Conservation (phyloP, 2,329 filamentous ascomycete genomes). For the Parastagonospora nodorum region DNA sequence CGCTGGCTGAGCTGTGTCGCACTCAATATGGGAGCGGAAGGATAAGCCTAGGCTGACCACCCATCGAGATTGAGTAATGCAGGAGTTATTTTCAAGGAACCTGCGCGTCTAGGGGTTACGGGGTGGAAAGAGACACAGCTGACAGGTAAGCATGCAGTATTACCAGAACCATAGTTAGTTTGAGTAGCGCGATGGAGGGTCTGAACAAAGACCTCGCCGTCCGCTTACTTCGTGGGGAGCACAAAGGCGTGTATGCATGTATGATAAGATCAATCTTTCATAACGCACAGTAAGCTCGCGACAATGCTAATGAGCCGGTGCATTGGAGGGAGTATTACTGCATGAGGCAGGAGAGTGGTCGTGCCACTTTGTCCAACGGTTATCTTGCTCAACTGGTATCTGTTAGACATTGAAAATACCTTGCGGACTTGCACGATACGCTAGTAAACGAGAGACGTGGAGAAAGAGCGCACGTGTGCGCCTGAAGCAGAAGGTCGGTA, state of each 20-base stretch:
- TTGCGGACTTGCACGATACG: slow-evolving; percentile 1
- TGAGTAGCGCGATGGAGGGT: slow-evolving; percentile 14
- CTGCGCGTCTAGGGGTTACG: slow-evolving; percentile 16
- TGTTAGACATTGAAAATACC: not conserved
- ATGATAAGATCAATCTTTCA: slow-evolving; percentile 10
- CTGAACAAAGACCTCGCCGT: slow-evolving; percentile 2
- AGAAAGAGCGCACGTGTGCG: slow-evolving; percentile 5
- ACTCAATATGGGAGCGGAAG: slow-evolving; percentile 20
- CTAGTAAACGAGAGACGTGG: slow-evolving; percentile 1
- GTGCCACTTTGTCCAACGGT: not conserved
- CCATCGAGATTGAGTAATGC: slow-evolving; percentile 6
- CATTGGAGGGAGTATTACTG: slow-evolving; percentile 3
- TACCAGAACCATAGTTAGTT: slow-evolving; percentile 26
- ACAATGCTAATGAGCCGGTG: not conserved
- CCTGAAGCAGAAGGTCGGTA: slow-evolving; percentile 23
- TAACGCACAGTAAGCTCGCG: slow-evolving; percentile 9
- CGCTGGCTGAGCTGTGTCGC: slow-evolving; percentile 7
- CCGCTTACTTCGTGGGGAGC: not conserved
- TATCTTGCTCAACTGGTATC: not conserved
- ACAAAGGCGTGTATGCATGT: not conserved
- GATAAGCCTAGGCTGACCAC: slow-evolving; percentile 33
- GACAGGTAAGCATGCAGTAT: slow-evolving; percentile 38
- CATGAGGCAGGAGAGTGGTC: slow-evolving; percentile 9
- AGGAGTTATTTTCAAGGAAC: slow-evolving; percentile 15
- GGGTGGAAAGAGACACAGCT: slow-evolving; percentile 28